Evolutionary conservation across 345 rosid species (phyloP).

Genomic region (rapeseed (Brassica napus)): DNA sequence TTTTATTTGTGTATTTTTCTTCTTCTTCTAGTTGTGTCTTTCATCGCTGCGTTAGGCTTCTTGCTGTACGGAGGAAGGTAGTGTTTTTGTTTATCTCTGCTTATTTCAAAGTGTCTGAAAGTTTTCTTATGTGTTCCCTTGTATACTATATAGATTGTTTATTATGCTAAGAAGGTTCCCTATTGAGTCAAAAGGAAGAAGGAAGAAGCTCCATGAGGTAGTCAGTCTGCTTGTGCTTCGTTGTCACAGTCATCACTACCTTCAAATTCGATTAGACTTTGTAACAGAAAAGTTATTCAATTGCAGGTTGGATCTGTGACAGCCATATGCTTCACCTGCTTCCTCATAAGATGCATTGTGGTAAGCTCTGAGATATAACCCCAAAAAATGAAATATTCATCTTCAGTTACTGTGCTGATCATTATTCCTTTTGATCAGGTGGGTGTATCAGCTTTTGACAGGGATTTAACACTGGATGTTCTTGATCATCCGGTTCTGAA

Average conservation of each 20-base stretch:
- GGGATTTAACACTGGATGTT: slow-evolving; percentile 78
- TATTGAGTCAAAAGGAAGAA: slow-evolving; percentile 97
- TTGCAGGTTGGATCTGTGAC: slow-evolving; percentile 97
- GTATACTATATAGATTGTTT: slow-evolving; percentile 64
- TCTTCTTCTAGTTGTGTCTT: slow-evolving; percentile 69
- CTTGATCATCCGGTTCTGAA: slow-evolving; percentile 90
- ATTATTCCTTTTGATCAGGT: slow-evolving; percentile 42
- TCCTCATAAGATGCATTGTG: slow-evolving; percentile 89
- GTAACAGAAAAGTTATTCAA: slow-evolving; percentile 9
- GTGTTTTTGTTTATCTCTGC: slow-evolving; percentile 16
- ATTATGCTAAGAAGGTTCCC: slow-evolving; percentile 96
- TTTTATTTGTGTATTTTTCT: neutral
- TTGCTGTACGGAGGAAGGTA: slow-evolving; percentile 98
- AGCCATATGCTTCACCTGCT: slow-evolving; percentile 95
- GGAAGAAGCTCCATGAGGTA: slow-evolving; percentile 99
- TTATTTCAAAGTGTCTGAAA: slow-evolving; percentile 15
- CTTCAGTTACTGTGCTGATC: neutral
- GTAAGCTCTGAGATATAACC: slow-evolving; percentile 48
- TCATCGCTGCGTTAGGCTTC: slow-evolving; percentile 93
- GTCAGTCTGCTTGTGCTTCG: neutral
- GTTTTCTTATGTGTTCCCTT: slow-evolving; percentile 12
- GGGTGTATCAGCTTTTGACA: slow-evolving; percentile 78
- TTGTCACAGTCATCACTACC: neutral
- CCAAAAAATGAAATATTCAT: neutral
- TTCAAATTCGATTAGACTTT: neutral